Evolutionary conservation across 805 yeast species (phyloP).

Genomic region (Candida odintsovae): DNA sequence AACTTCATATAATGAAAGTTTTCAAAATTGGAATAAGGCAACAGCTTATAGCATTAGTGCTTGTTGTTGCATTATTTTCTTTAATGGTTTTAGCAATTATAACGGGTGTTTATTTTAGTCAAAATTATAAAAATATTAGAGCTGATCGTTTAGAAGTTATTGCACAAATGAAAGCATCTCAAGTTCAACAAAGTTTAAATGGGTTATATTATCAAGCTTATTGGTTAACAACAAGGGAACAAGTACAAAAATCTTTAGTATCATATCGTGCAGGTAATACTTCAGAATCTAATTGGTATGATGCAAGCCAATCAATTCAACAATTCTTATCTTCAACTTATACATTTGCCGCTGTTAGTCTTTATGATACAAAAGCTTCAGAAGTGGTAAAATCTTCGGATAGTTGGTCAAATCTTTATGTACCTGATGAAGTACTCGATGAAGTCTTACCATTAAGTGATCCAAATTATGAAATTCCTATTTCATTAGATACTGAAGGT

Average conservation of each 20-base stretch:
- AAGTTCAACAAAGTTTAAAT: conserved; percentile 62
- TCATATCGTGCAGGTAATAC: conserved; percentile 69
- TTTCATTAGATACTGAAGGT: conserved; percentile 39
- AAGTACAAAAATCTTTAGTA: conserved; percentile 54
- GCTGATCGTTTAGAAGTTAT: conserved; percentile 71
- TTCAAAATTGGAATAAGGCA: conserved; percentile 57
- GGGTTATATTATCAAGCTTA: conserved; percentile 62
- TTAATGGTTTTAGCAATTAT: conserved; percentile 69
- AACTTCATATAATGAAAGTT: conserved; percentile 4
- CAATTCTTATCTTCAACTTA: conserved; percentile 62
- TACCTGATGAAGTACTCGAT: conserved; percentile 28
- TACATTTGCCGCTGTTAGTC: conserved; percentile 53
- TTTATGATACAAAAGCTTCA: conserved; percentile 57
- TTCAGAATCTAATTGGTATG: conserved; percentile 41
- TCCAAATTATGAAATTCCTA: conserved; percentile 39
- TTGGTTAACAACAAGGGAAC: conserved; percentile 56
- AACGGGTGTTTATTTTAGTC: conserved; percentile 68
- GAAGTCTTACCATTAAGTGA: conserved; percentile 44
- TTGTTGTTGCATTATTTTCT: conserved; percentile 63
- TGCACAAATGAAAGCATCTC: conserved; percentile 77
- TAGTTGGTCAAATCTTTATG: conserved; percentile 30
- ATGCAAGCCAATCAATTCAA: conserved; percentile 42
- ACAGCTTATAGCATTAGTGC: conserved; percentile 67
- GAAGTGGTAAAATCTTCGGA: conserved; percentile 41
- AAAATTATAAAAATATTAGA: conserved; percentile 53